Conservation (phyloP, 2,329 filamentous ascomycete genomes). For the Colletotrichum shisoi region DNA sequence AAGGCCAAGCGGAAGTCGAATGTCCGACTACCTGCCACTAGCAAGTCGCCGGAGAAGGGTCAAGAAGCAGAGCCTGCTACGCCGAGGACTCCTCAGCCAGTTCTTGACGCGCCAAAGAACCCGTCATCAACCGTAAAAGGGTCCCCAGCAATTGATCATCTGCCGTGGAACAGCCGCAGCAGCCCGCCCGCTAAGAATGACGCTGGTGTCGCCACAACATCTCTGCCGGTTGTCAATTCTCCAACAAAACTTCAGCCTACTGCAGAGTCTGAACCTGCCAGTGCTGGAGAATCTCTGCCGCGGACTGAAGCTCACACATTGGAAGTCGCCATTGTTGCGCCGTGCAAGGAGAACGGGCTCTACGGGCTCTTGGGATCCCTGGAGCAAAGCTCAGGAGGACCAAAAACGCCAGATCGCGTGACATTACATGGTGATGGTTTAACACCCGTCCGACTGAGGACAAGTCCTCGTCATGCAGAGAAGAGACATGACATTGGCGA, state of each 20-base stretch:
- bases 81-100: constrained; percentile 24
- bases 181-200: constrained; percentile 2
- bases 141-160: constrained; percentile 11
- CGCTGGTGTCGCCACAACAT: not conserved
- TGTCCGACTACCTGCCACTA: constrained; percentile 41
- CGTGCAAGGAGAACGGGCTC: not conserved
- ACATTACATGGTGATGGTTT: not conserved
- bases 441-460: not conserved
- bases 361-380: not conserved
- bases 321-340: not conserved
- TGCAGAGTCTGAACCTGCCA: not conserved
- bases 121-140: constrained; percentile 34
- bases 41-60: constrained; percentile 11
- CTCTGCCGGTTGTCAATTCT: not conserved
- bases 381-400: constrained; percentile 1
- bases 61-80: constrained; percentile 9
- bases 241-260: not conserved
- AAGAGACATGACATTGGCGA: not conserved
- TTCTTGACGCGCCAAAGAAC: constrained; percentile 37
- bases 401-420: not conserved
- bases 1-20: constrained; percentile 48
- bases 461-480: constrained; percentile 8
- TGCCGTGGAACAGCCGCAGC: not conserved
- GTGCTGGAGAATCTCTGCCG: not conserved
- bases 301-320: not conserved